Percentiles rank a stretch among this genome's conserved stretches.
Evolutionary conservation across 441 rosid genomes (phyloP).

Genomic region (Erysimum cheiri): DNA sequence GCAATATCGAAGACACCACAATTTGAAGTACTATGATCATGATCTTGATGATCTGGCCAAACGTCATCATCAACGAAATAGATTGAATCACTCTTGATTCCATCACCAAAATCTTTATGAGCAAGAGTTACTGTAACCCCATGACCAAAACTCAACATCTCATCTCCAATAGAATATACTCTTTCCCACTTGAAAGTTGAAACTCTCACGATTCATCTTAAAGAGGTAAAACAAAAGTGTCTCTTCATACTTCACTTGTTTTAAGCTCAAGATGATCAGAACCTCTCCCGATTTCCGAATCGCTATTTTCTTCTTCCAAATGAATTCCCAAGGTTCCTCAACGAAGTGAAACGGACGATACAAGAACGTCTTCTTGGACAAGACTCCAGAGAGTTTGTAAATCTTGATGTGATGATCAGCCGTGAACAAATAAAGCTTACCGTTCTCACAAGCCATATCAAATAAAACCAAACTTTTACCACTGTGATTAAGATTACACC

Average conservation of each 20-base stretch:
- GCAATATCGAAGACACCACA: conserved; percentile 7
- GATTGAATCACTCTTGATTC: not conserved
- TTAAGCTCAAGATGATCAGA: conserved; percentile 28
- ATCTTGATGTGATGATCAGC: not conserved
- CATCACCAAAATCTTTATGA: conserved; percentile 11
- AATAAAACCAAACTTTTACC: not conserved
- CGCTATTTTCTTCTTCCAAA: conserved; percentile 32
- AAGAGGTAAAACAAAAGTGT: conserved; percentile 25
- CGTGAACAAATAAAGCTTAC: conserved; percentile 25
- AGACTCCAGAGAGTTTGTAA: not conserved
- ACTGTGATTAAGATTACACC: not conserved
- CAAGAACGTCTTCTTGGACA: not conserved
- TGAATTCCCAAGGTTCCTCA: conserved; percentile 3
- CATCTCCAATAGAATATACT: conserved; percentile 29
- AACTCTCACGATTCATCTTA: conserved; percentile 30
- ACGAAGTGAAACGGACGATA: not conserved
- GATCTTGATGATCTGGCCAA: conserved; percentile 14
- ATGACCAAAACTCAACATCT: conserved; percentile 34
- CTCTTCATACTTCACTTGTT: not conserved
- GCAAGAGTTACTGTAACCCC: conserved; percentile 2
- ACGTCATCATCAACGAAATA: not conserved
- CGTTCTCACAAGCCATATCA: conserved; percentile 1
- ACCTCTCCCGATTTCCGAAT: conserved; percentile 24
- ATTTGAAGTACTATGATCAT: not conserved
- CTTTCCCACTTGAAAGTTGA: conserved; percentile 30